These are phyloP conservation scores for Solanum pimpinellifolium DNA, from an alignment of 257 asterid species.

Conservation along the genomic window DNA sequence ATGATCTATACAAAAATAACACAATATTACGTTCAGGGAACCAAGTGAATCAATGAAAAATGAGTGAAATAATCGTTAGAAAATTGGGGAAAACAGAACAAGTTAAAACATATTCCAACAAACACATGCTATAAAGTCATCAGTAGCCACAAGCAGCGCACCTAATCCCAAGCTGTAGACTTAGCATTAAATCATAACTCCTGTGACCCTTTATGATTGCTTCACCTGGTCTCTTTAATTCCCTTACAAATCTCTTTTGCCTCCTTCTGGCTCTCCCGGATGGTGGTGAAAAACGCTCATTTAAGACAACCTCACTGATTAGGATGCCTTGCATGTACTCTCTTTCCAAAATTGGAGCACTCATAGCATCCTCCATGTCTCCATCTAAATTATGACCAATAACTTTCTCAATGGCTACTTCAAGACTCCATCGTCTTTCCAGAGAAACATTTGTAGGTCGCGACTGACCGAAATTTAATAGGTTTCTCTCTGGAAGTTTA, in stretches of 20 bases:
- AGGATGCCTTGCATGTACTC: constrained; percentile 97
- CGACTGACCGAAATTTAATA: constrained; percentile 50
- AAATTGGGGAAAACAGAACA: not conserved
- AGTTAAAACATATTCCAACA: not conserved
- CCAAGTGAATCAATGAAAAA: not conserved
- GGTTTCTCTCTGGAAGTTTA: constrained; percentile 36
- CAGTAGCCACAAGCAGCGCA: constrained; percentile 9
- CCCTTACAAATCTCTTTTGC: constrained; percentile 58
- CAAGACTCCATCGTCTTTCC: constrained; percentile 92
- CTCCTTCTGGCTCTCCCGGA: constrained; percentile 59
- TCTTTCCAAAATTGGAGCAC: constrained; percentile 69
- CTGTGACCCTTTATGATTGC: constrained; percentile 92
- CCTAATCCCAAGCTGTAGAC: constrained; percentile 99
- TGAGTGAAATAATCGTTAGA: not conserved
- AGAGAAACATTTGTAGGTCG: constrained; percentile 42
- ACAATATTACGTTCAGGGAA: not conserved
- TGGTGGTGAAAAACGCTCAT: constrained; percentile 61
- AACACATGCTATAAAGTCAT: not conserved
- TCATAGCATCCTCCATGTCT: constrained; percentile 36
- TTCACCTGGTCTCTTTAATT: constrained; percentile 84
- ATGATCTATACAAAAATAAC: not conserved
- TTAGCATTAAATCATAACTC: constrained; percentile 94
- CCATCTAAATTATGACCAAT: constrained; percentile 54
- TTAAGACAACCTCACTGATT: constrained; percentile 68
- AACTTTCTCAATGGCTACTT: constrained; percentile 79